Evolutionary conservation across 2,329 filamentous ascomycete genomes (phyloP), one percentile per base, ranked within the genome.

Genomic region (Aspergillus sp.): DNA sequence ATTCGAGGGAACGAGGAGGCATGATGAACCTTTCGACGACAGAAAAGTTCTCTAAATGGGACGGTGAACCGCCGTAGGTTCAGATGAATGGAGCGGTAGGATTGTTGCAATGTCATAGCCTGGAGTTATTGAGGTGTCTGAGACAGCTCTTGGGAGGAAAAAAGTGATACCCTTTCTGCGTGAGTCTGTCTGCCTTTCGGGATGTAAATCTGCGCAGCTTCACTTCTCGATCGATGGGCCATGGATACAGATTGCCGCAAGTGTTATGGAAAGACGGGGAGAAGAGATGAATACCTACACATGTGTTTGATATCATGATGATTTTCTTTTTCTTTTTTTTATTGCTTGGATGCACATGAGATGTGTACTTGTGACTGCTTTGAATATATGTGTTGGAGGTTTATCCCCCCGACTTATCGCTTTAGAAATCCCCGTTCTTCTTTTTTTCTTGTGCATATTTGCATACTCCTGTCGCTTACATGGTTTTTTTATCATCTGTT

Each of bases 131-230:
- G 69, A 72, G 72, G 65, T 74, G 71, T 73, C 68, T 73, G 68
- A 68, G 68, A 72, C 69, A 73, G 62, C 69, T 72, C 70, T 70
- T 67, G 67, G 69, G 67, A 73, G 69, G 68, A 71, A 43, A 73
- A 75, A 74, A 75, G 69, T 75, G 73, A 76, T 76, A 76, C 73
- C 73, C 74, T 74, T 72, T 69, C 66, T 70, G 70, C 70, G 69
- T 67, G 70, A 70, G 71, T 75, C 70, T 74, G 69, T 75, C 70
- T 73, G 69, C 70, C 70, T 71, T 69, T 62, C 62, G 66, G 70
- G 68, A 67, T 69, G 68, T 66, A 68, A 70, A 67, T 68, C 66
- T 71, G 70, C 70, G 70, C 68, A 70, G 70, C 68, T 73, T 72
- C 67, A 68, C 68, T 64, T 68, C 68, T 68, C 67, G 65, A 69